Conservation (phyloP, 2,329 filamentous ascomycete species). For the Verticillium isaacii region DNA sequence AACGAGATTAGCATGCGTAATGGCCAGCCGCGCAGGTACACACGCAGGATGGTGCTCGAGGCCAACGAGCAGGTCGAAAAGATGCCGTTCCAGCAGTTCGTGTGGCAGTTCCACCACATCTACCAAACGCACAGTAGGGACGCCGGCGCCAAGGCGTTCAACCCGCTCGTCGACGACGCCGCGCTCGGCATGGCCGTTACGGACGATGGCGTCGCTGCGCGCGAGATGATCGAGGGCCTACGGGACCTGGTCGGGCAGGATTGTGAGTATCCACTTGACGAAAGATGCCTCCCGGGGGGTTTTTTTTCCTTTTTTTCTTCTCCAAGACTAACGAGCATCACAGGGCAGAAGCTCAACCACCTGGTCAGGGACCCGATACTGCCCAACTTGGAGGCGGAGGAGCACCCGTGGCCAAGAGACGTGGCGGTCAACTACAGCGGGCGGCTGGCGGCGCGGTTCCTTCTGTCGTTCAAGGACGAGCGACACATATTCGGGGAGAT, state of each 20-base stretch:
- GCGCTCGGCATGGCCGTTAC: constrained; percentile 38
- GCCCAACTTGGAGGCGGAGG: constrained; percentile 29
- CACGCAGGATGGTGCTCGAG: constrained; percentile 38
- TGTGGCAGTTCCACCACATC: constrained; percentile 55
- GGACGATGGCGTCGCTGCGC: constrained; percentile 31
- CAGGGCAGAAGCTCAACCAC: constrained; percentile 36
- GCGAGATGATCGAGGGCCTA: constrained; percentile 40
- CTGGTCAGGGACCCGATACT: constrained; percentile 42
- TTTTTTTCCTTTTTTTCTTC: too few relatives aligned
- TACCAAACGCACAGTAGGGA: constrained; percentile 53
- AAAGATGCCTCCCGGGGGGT: not conserved
- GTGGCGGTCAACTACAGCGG: constrained; percentile 47
- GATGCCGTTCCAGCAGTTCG: constrained; percentile 56
- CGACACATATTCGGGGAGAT: constrained; percentile 37
- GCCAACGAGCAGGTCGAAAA: constrained; percentile 50
- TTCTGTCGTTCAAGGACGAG: constrained; percentile 50
- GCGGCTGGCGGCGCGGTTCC: constrained; percentile 46
- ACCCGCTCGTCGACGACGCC: constrained; percentile 45
- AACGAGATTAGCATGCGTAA: constrained; percentile 43
- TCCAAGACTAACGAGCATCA: constrained; percentile 24
- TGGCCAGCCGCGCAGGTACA: constrained; percentile 28
- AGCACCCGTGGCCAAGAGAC: constrained; percentile 41
- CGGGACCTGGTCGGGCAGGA: constrained; percentile 31
- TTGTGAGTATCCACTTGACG: not conserved
- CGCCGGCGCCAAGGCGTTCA: constrained; percentile 41